Base-by-base conservation (phyloP, 2,329 filamentous ascomycete genomes). In the Clarireedia paspali region DNA sequence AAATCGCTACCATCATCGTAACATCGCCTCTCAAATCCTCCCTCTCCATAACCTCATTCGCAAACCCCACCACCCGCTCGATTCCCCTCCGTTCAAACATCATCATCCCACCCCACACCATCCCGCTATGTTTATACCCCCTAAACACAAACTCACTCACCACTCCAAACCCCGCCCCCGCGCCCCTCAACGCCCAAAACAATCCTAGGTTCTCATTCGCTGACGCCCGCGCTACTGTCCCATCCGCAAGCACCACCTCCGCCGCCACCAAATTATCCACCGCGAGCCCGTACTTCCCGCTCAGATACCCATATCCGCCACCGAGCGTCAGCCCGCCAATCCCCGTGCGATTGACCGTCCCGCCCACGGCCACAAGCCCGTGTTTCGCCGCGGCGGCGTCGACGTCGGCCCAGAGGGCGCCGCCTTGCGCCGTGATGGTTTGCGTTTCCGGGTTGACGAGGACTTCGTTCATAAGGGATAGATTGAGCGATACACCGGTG, bases 251-350 rank as follows among this genome's bases (percentile, higher is more conserved):
- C 23, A 65, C 60, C 6, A 61, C 40, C 15, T 61, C 47, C 10
- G 58, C 57, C 5, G 59, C 55, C 4, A 63, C 40, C 2, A 67
- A 53, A 42, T 62, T 65, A 46, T 64, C 64, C 24, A 64, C 60
- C 2, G 59, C 59, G 5, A 65, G 52, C 4, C 65, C 63, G 17
- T 65, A 57, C 6, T 52, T 39, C 0, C 79, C 77, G 26, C 73
- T 77, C 15, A 85, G 69, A 67, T 77, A 76, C 1, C 83, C 81
- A 62, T 80, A 82, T 5, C 63, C 61, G 2, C 63, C 61, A 14
- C 63, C 62, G 12, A 65, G 54, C 4, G 58, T 60, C 12, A 64
- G 47, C 0, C 63, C 65, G 2, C 61, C 59, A 3, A 46, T n/a
- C 14, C 47, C 27, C 6, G 17, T 34, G 2, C 36, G 9, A 26